Percentiles rank a stretch among this genome's conserved stretches.
phyloP scores from a whole-genome alignment of 441 rosid species.

The Arabidopsis hybrid region DNA sequence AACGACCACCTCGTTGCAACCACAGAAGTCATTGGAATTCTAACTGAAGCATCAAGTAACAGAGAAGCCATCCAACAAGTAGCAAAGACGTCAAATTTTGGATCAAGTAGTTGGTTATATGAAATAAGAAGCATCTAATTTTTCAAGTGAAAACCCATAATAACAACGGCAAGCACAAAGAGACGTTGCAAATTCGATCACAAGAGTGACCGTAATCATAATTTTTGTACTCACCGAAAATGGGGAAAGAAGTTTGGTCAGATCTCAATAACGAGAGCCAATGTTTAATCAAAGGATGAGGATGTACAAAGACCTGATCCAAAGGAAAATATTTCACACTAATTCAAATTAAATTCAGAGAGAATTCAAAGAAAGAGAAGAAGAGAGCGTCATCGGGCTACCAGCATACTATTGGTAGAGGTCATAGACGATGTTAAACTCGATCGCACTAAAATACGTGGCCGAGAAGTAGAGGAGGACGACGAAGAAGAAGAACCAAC shows the following conservation, averaged over 20 bases:
- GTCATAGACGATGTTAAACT: conserved; percentile 15
- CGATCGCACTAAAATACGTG: conserved; percentile 40
- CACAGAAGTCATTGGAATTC: conserved; percentile 44
- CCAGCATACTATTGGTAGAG: conserved; percentile 35
- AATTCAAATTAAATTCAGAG: neutral
- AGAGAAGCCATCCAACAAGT: neutral
- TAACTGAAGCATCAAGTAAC: conserved; percentile 47
- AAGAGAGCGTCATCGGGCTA: neutral
- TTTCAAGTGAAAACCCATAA: neutral
- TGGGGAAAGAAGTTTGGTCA: conserved; percentile 34
- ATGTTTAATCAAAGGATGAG: conserved; percentile 40
- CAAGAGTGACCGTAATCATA: neutral
- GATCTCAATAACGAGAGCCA: conserved; percentile 36
- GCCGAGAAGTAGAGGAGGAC: conserved; percentile 33
- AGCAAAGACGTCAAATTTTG: neutral
- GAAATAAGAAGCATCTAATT: neutral
- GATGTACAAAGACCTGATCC: conserved; percentile 35
- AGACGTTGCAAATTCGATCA: neutral
- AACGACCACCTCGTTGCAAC: conserved; percentile 53
- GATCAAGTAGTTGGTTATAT: neutral
- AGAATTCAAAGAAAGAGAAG: neutral
- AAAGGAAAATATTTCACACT: neutral
- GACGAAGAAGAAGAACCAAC: conserved; percentile 39
- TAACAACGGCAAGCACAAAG: neutral
- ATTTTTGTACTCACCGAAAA: conserved; percentile 20